Conservation (phyloP, 192 early-diverging fungal species). For the Nowakowskiella sp. region DNA sequence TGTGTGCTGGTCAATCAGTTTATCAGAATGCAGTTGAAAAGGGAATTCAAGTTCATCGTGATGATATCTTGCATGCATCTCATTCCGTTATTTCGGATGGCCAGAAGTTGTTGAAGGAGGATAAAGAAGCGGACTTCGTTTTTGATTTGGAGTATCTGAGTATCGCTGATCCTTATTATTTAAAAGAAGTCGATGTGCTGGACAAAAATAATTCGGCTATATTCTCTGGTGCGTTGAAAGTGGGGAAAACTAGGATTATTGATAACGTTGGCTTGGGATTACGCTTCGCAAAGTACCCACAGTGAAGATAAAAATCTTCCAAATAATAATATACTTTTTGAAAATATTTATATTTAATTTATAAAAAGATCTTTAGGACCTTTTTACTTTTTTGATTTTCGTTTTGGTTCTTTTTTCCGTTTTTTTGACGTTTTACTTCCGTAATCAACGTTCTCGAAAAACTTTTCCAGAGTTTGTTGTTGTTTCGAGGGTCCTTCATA, state of each 20-base stretch:
- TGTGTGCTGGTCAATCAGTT: constrained; percentile 44
- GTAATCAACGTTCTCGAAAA: constrained; percentile 14
- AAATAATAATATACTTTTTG: too few relatives aligned
- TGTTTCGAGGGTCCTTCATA: constrained; percentile 19
- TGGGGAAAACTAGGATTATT: constrained; percentile 85
- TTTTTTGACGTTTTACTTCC: too few relatives aligned
- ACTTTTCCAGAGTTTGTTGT: constrained; percentile 29
- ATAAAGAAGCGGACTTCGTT: constrained; percentile 26
- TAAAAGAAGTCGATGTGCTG: constrained; percentile 55
- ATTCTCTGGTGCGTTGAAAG: constrained; percentile 72
- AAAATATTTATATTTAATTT: too few relatives aligned
- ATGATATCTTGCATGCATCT: constrained; percentile 38
- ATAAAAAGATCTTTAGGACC: too few relatives aligned
- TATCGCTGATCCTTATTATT: constrained; percentile 58
- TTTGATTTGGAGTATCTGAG: constrained; percentile 80
- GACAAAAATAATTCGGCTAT: constrained; percentile 56
- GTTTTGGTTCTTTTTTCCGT: constrained; percentile 10
- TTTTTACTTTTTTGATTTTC: constrained; percentile 37
- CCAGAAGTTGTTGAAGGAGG: constrained; percentile 26
- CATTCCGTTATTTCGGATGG: constrained; percentile 41
- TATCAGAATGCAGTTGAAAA: constrained; percentile 27
- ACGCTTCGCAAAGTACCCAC: too few relatives aligned
- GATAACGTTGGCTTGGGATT: constrained; percentile 81
- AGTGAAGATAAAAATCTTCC: too few relatives aligned
- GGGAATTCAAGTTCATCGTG: constrained; percentile 17